Conservation (phyloP, 345 rosid genomes). For the Murraya koenigii region DNA sequence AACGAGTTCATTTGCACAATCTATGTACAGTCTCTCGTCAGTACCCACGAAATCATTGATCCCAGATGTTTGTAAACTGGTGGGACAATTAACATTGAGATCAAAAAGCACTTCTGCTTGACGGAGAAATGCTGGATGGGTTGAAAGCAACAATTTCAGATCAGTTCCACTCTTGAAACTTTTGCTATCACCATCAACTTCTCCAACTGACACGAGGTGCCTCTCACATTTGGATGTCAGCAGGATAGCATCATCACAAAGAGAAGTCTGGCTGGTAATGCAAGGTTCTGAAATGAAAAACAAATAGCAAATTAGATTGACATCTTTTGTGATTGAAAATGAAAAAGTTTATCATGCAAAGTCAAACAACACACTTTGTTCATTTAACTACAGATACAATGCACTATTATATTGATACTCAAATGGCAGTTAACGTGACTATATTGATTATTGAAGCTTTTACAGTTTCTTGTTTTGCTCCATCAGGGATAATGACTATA, state of each 20-base stretch:
- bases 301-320: slow-evolving; percentile 1
- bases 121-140: slow-evolving; percentile 41
- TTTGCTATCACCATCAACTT: slow-evolving; percentile 14
- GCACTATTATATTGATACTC: neutral
- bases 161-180: slow-evolving; percentile 21
- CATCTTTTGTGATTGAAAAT: slow-evolving; percentile 7
- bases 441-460: neutral
- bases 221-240: slow-evolving; percentile 16
- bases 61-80: slow-evolving; percentile 9
- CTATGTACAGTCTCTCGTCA: slow-evolving; percentile 45
- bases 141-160: slow-evolving; percentile 44
- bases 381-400: neutral
- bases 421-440: neutral
- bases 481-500: neutral
- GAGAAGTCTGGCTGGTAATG: slow-evolving; percentile 31
- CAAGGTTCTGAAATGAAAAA: slow-evolving; percentile 29
- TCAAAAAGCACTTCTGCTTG: slow-evolving; percentile 50
- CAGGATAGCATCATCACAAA: slow-evolving; percentile 9
- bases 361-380: neutral
- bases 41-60: slow-evolving; percentile 11
- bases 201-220: slow-evolving; percentile 5
- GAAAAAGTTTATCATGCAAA: neutral
- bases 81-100: slow-evolving; percentile 26
- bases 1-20: slow-evolving; percentile 63
- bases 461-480: neutral